Percentiles rank a stretch among this genome's conserved stretches.
Evolutionary conservation across 176 grass and related monocot genomes (phyloP).

Genomic region (Cymbopogon citratus): DNA sequence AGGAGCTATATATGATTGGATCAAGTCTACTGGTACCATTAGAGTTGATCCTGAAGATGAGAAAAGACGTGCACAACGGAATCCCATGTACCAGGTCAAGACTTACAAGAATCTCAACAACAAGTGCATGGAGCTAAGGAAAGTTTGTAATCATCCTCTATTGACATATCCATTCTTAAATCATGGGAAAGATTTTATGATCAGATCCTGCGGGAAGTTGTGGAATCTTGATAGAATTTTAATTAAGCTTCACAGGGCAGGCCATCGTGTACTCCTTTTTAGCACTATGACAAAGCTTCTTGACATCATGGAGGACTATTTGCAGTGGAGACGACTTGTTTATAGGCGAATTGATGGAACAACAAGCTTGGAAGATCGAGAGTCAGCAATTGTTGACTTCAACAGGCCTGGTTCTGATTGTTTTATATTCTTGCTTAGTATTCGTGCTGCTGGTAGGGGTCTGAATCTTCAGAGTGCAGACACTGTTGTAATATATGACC

Average conservation of each 20-base stretch:
- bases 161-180: constrained; percentile 80
- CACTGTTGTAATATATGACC: constrained; percentile 99
- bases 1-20: constrained; percentile 95
- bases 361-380: constrained; percentile 95
- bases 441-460: constrained; percentile 96
- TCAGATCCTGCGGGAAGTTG: constrained; percentile 96
- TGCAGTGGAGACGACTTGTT: constrained; percentile 79
- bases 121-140: constrained; percentile 99
- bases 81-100: constrained; percentile 85
- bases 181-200: constrained; percentile 70
- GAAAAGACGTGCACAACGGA: constrained; percentile 57
- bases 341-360: constrained; percentile 97
- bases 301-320: constrained; percentile 96
- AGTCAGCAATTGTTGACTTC: constrained; percentile 91
- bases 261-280: constrained; percentile 94
- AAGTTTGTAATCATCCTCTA: constrained; percentile 97
- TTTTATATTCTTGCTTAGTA: constrained; percentile 99
- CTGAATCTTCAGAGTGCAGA: constrained; percentile 99
- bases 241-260: constrained; percentile 83
- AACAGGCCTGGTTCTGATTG: constrained; percentile 88
- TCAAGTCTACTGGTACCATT: constrained; percentile 99
- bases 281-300: constrained; percentile 99
- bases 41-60: constrained; percentile 99
- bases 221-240: constrained; percentile 99
- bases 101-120: constrained; percentile 92